These are phyloP conservation scores for Saccharomycopsis guyanensis DNA, from an alignment of 805 yeast species.

Conservation along the genomic window DNA sequence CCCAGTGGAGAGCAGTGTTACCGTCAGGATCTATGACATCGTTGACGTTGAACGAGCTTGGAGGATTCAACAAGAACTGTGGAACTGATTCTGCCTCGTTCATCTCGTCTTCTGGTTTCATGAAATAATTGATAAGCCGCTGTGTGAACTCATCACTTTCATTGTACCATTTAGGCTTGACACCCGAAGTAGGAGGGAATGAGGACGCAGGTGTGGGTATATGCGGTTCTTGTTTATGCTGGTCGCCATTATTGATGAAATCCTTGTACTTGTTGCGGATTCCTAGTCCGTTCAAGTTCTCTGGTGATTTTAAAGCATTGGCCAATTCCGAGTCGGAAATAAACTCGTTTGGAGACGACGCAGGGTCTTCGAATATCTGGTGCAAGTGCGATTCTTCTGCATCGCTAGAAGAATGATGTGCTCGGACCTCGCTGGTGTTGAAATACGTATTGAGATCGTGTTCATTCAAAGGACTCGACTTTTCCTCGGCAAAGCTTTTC, in stretches of 20 bases:
- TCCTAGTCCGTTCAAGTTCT: conserved; percentile 13
- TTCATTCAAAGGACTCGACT: conserved; percentile 21
- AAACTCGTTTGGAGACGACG: conserved; percentile 48
- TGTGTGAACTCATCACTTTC: conserved; percentile 37
- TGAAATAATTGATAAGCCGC: conserved; percentile 44
- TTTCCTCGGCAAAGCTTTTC: conserved; percentile 19
- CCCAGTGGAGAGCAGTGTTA: conserved; percentile 95
- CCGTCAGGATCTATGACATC: conserved; percentile 89
- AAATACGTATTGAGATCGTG: conserved; percentile 16
- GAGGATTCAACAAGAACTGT: conserved; percentile 54
- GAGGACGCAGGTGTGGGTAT: conserved; percentile 7
- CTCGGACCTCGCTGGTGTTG: not conserved
- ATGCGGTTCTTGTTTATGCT: not conserved
- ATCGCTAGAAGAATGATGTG: conserved; percentile 6
- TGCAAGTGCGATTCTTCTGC: conserved; percentile 7
- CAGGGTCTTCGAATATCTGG: conserved; percentile 19
- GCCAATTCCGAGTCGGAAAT: conserved; percentile 46
- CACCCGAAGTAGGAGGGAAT: not conserved
- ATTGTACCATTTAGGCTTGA: conserved; percentile 28
- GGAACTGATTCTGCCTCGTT: conserved; percentile 42
- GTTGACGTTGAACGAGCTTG: conserved; percentile 59
- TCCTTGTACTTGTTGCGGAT: not conserved
- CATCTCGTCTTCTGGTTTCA: conserved; percentile 46
- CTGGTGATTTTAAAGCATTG: conserved; percentile 32
- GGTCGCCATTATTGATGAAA: conserved; percentile 5